Conservation (phyloP, 2,329 filamentous ascomycete species). For the Thelonectria discophora region DNA sequence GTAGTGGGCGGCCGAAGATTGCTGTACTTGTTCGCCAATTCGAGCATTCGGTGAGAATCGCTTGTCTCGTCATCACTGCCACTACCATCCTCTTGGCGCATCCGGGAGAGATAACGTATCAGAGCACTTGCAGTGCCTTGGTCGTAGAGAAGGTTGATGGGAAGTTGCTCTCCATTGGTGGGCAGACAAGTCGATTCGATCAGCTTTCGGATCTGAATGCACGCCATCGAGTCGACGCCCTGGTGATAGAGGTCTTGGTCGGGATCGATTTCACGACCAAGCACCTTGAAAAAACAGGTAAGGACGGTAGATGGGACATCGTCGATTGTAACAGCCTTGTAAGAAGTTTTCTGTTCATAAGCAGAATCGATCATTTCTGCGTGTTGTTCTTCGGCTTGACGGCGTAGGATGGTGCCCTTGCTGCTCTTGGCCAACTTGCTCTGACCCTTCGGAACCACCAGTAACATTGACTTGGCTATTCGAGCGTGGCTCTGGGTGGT, state of each 20-base stretch:
- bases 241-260: conserved; percentile 64
- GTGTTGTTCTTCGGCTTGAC: conserved; percentile 60
- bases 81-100: not conserved
- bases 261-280: conserved; percentile 42
- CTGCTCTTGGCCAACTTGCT: conserved; percentile 64
- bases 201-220: conserved; percentile 59
- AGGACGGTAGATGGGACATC: conserved; percentile 48
- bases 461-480: conserved; percentile 60
- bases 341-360: conserved; percentile 47
- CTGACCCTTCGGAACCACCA: conserved; percentile 49
- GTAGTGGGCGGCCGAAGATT: not conserved
- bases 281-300: conserved; percentile 44
- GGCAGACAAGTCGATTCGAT: conserved; percentile 41
- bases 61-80: not conserved
- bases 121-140: conserved; percentile 58
- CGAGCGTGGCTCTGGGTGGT: conserved; percentile 60
- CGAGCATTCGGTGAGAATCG: conserved; percentile 13
- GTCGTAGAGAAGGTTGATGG: conserved; percentile 68
- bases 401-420: conserved; percentile 67
- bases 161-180: conserved; percentile 44
- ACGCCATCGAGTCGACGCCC: conserved; percentile 68
- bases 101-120: conserved; percentile 30
- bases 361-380: conserved; percentile 54
- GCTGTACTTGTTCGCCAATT: conserved; percentile 25
- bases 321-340: conserved; percentile 39